Base-by-base conservation (phyloP, 2,329 filamentous ascomycete species). In the Hymenoscyphus occultus region DNA sequence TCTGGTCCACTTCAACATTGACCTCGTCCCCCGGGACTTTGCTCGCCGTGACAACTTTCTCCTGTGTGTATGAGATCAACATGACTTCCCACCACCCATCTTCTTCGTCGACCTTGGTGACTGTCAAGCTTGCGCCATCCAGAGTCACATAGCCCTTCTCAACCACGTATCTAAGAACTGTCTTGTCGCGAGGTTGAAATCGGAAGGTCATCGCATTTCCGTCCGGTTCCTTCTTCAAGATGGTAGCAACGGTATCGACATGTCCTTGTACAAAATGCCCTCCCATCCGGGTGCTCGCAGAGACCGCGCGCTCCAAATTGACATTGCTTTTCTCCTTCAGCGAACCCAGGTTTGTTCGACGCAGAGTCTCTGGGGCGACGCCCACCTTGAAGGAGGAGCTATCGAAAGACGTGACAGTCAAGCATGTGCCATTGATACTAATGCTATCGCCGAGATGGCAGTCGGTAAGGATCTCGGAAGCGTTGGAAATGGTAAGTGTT, bases 231-330 rank as follows among this genome's bases (percentile, higher is more conserved):
- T 90, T 85, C 56, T 85, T 84, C 48, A 89, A 75, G 67, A 99
- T 90, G 56, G 84, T 85, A 0, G 94, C 95, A 48, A 90, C 87
- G 12, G 92, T 94, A 78, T 99, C 96, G 67, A 99, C 94, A 78
- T 99, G 95, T 51, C 95, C 95, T 80, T 99, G 96, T 39, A 98
- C 94, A 74, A 98, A 97, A 80, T 99, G 95, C 0, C 95, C 95
- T 58, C 96, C 95, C 92, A 99, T 98, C 63, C 95, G 91, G 57
- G 94, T 97, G 73, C 90, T 86, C 4, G 93, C 92, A 19, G 90
- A 90, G 62, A 99, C 93, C 3, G 95, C 94, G 16, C 95, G 89
- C 82, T 99, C 95, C 62, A 99, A 89, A 78, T 99, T 99, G 70
- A 98, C 93, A 28, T 81, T 82, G 67, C 88, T 90, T 54, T 82